phyloP scores from a whole-genome alignment of 108 stramenopile species.

The Skeletonema potamos region DNA sequence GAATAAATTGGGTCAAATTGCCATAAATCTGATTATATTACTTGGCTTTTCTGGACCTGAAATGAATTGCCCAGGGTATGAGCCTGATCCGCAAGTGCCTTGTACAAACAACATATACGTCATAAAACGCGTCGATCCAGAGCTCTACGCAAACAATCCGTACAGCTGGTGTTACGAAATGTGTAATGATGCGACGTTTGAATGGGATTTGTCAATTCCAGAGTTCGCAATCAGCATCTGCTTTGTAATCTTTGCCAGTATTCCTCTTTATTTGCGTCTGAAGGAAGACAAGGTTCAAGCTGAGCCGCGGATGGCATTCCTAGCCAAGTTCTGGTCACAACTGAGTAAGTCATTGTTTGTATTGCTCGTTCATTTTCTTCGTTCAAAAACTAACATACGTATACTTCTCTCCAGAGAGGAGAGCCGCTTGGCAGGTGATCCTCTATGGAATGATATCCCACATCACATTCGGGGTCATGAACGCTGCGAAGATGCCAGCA shows the following conservation, averaged over 20 bases:
- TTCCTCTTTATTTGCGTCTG: constrained; percentile 40
- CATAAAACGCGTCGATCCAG: constrained; percentile 29
- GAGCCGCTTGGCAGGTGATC: constrained; percentile 45
- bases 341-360: no score
- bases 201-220: constrained; percentile 41
- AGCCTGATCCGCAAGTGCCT: constrained; percentile 27
- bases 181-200: constrained; percentile 35
- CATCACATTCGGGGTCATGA: constrained; percentile 46
- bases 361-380: no score
- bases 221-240: constrained; percentile 47
- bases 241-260: constrained; percentile 34
- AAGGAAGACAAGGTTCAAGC: constrained; percentile 42
- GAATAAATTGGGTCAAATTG: constrained; percentile 47
- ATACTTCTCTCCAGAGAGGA: no score
- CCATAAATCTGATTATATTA: constrained; percentile 45
- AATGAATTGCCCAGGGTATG: constrained; percentile 48
- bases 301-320: constrained; percentile 20
- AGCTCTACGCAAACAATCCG: constrained; percentile 23
- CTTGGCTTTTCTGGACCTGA: constrained; percentile 48
- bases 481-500: constrained; percentile 47
- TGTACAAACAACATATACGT: constrained; percentile 25
- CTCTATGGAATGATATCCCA: constrained; percentile 51
- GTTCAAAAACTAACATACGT: no score
- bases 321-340: constrained; percentile 36
- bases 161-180: constrained; percentile 39